Percentiles rank a stretch among this genome's conserved stretches.
phyloP scores from a whole-genome alignment of 1,284 basidiomycete genomes.

The Wolfiporia cocos region DNA sequence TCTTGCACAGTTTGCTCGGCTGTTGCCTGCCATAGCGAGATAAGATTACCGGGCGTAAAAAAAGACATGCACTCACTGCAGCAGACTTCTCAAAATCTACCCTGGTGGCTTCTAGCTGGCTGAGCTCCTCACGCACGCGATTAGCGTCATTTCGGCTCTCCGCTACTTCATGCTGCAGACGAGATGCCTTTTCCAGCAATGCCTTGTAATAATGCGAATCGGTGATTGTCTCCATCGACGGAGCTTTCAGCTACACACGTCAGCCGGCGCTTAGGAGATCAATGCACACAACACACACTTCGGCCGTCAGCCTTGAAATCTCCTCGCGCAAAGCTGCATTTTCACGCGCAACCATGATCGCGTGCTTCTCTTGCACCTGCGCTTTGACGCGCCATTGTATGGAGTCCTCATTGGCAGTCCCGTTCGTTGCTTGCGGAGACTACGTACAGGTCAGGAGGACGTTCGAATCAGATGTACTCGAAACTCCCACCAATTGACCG shows the following conservation, averaged over 20 bases:
- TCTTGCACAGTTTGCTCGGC: slow-evolving; percentile 48
- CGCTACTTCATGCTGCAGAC: too few species aligned
- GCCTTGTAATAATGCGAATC: slow-evolving; percentile 44
- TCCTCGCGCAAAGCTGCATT: slow-evolving; percentile 34
- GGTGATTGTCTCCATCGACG: slow-evolving; percentile 37
- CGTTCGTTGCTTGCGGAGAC: slow-evolving; percentile 27
- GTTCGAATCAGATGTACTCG: slow-evolving; percentile 32
- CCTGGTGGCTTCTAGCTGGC: slow-evolving; percentile 26
- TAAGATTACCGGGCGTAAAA: slow-evolving; percentile 1
- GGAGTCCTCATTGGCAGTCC: slow-evolving; percentile 12
- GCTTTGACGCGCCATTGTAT: slow-evolving; percentile 30
- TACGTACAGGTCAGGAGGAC: slow-evolving; percentile 33
- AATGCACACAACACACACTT: too few species aligned
- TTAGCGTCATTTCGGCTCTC: too few species aligned
- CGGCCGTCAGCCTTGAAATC: slow-evolving; percentile 34
- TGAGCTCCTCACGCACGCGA: too few species aligned
- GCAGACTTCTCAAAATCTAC: slow-evolving; percentile 42
- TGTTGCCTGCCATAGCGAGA: slow-evolving; percentile 32
- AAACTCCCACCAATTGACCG: slow-evolving; percentile 62
- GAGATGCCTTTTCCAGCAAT: neutral
- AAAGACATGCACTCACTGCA: slow-evolving; percentile 29
- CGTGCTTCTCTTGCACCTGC: slow-evolving; percentile 35
- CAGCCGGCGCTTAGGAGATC: too few species aligned
- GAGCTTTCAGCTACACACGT: slow-evolving; percentile 34
- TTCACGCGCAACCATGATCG: slow-evolving; percentile 40